Base-by-base conservation (phyloP, 306 rosid genomes). In the Pueraria montana region DNA sequence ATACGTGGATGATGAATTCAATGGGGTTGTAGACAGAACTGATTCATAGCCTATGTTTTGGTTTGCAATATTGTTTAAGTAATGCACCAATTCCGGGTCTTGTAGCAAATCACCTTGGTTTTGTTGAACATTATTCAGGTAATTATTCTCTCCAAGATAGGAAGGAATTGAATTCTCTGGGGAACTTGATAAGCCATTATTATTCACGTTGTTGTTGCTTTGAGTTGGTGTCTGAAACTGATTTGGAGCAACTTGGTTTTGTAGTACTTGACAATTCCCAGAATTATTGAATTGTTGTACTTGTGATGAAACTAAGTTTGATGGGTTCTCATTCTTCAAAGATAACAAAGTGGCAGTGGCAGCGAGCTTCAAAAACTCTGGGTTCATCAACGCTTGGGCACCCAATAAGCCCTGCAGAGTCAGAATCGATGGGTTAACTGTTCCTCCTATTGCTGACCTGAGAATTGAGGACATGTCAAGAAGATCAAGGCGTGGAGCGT, bases 401-500 rank as follows among this genome's bases (percentile, higher is more conserved):
- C 87, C 82, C 69, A 89, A 70, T 61, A 94, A 56, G 82, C 81
- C 83, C 87, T 63, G 98, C 52, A 93, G 74, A 62, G 87, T 86
- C 75, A 94, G 84, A 78, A 93, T 78, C 1, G 97, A 76, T 26
- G 85, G 85, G 64, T 30, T 62, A 27, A 62, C 42, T 42, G 85
- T 90, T 48, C 87, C 81, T 48, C 87, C 81, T 34, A 96, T 69
- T 3, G 89, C 90, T 17, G 94, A 74, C 11, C 84, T 72, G 1
- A 96, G 83, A 46, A 92, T 76, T 2, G 97, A 90, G 2, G 98
- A 88, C 12, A 92, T 80, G 83, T 94, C 99, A 23, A 89, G 88
- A 36, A 94, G 90, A 87, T 96, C 98, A 1, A 96, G 85, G 48
- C 98, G 96, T 0, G 98, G 98, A 16, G 98, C 64, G 14, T 94